Base-by-base conservation (phyloP, 2,329 filamentous ascomycete species). In the Ceratocystis lukuohia region DNA sequence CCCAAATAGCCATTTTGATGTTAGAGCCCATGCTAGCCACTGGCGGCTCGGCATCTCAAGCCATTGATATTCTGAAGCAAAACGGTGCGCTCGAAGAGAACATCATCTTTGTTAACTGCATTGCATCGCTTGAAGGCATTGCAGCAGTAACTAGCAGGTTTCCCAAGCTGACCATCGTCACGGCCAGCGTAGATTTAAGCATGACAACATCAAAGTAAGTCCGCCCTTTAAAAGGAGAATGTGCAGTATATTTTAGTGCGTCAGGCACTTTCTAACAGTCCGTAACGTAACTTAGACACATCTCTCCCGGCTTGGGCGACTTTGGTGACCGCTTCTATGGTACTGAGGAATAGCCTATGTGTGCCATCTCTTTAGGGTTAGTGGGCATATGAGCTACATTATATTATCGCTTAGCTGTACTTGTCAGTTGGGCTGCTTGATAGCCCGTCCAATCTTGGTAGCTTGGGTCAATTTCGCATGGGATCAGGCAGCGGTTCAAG, bases 311-410 rank as follows among this genome's bases (percentile, higher is more conserved):
- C 1, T 62, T 76, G 56, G 74, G 74, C 15, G 74, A 76, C 61
- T 76, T 76, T 67, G 74, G 74, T 5, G 74, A 76, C 62, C 70
- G 74, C 5, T 76, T 72, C 62, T 73, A 73, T 65, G 67, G 65
- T 8, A 69, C 67, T 12, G 45, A 50, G 5, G 64, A 57, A 41
- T n/a, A 15, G 30, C 28, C 4, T n/a, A 20, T 30, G 30, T n/a
- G 12, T 7, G 33, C 20, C 20, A 46, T 20, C 15, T 20, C 6
- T 12, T 61, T 28, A 41, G 28, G 46, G 46, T 50, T 50, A 50
- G 3, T 8, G 6, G n/a, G 10, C 22, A 37, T 12, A 50, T 50
- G 46, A 50, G 33, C 33, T 37, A 37, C 33, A 37, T 12, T 12
- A 12, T 37, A 12, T 12, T 37, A 3, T 22, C 22, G 20, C 46